phyloP scores from a whole-genome alignment of 2,329 filamentous ascomycete genomes.

The Neonectria hederae region DNA sequence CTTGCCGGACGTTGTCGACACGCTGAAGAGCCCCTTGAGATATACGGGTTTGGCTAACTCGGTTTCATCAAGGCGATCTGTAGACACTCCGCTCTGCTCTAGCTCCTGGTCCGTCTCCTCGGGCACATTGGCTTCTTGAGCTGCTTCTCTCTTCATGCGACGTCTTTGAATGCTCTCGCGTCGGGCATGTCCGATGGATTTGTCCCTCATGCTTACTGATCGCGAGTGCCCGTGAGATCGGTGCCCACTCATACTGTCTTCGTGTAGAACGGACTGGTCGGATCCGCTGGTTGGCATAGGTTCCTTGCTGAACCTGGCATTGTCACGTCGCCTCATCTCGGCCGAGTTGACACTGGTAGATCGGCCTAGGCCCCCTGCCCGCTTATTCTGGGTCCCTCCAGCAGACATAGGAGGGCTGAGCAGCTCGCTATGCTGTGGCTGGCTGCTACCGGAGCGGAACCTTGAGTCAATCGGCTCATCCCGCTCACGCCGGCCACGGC shows the following conservation, averaged over 20 bases:
- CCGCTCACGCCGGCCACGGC: constrained; percentile 63
- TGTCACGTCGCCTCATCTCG: constrained; percentile 75
- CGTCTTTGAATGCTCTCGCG: constrained; percentile 93
- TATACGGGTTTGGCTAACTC: constrained; percentile 94
- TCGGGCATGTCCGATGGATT: constrained; percentile 88
- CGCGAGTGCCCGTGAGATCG: constrained; percentile 63
- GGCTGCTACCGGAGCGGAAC: constrained; percentile 66
- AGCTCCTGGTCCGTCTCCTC: constrained; percentile 91
- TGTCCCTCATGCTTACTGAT: constrained; percentile 76
- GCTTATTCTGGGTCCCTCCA: constrained; percentile 64
- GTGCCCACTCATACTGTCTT: constrained; percentile 60
- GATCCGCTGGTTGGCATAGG: constrained; percentile 81
- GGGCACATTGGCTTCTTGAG: constrained; percentile 79
- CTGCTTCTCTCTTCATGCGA: constrained; percentile 76
- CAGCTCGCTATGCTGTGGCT: constrained; percentile 80
- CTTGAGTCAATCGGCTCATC: constrained; percentile 60
- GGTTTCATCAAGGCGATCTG: constrained; percentile 70
- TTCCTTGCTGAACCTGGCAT: constrained; percentile 64
- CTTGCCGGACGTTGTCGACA: constrained; percentile 94
- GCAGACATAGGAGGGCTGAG: constrained; percentile 76
- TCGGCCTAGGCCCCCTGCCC: constrained; percentile 75
- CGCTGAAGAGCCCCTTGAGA: constrained; percentile 95
- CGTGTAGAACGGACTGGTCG: constrained; percentile 73
- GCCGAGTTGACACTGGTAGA: constrained; percentile 93
- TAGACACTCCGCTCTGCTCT: constrained; percentile 68